Percentiles rank a stretch among this genome's conserved stretches.
phyloP scores from a whole-genome alignment of 2,329 filamentous ascomycete genomes.

The Fonsecaea erecta region DNA sequence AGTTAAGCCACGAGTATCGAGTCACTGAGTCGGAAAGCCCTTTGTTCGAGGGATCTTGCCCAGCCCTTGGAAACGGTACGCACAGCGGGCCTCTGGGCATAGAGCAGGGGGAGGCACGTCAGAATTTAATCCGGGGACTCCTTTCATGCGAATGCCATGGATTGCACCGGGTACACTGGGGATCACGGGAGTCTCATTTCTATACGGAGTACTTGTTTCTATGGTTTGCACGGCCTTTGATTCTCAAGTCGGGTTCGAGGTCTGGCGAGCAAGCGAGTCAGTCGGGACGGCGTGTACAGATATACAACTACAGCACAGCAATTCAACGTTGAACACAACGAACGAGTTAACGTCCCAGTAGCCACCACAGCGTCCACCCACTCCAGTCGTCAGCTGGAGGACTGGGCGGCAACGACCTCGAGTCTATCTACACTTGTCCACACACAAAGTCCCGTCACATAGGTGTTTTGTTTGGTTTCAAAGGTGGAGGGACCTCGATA shows the following conservation, averaged over 20 bases:
- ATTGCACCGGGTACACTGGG: neutral
- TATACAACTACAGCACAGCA: conserved; percentile 2
- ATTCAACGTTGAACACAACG: neutral
- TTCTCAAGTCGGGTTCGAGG: neutral
- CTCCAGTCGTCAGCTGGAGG: neutral
- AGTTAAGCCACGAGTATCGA: neutral
- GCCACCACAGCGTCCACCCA: neutral
- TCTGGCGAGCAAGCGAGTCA: neutral
- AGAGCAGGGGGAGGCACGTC: neutral
- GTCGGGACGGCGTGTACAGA: neutral
- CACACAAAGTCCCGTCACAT: too few relatives aligned
- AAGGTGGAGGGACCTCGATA: too few relatives aligned
- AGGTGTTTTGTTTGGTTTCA: too few relatives aligned
- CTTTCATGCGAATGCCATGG: neutral
- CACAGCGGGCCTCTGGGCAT: neutral
- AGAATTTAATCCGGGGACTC: neutral
- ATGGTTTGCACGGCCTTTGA: neutral
- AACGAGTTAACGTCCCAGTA: neutral
- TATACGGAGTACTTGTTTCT: neutral
- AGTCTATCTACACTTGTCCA: too few relatives aligned
- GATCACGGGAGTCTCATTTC: neutral
- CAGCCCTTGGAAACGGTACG: neutral
- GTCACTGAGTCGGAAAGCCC: neutral
- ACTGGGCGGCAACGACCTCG: neutral
- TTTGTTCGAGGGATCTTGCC: neutral